Evolutionary conservation across 768 basidiomycete species (phyloP).

Genomic region (Tylopilus balloui): DNA sequence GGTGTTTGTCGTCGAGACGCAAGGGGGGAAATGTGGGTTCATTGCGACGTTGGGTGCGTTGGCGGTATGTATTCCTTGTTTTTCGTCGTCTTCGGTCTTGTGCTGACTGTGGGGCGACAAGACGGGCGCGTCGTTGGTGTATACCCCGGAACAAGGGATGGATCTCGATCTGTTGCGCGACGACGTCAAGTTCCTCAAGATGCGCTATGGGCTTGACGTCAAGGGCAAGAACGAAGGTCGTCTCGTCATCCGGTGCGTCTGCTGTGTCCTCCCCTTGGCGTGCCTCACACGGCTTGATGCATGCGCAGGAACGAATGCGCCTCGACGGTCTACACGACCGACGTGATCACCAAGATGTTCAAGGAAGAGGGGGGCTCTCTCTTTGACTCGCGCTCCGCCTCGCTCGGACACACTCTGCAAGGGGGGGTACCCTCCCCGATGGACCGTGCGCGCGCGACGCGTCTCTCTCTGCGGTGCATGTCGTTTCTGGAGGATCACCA

Average conservation of each 20-base stretch:
- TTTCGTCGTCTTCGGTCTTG: no score
- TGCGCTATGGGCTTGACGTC: slow-evolving; percentile 77
- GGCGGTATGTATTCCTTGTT: slow-evolving; percentile 56
- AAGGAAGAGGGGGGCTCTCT: slow-evolving; percentile 89
- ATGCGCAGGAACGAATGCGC: slow-evolving; percentile 72
- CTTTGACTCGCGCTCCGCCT: slow-evolving; percentile 94
- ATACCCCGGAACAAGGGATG: slow-evolving; percentile 91
- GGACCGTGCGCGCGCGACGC: slow-evolving; percentile 87
- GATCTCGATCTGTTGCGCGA: slow-evolving; percentile 71
- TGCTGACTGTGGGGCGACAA: slow-evolving; percentile 25
- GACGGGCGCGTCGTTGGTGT: slow-evolving; percentile 90
- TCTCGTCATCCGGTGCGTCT: slow-evolving; percentile 78
- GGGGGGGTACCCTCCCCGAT: slow-evolving; percentile 94
- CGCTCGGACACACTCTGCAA: slow-evolving; percentile 94
- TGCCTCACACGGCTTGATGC: not conserved
- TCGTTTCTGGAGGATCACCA: slow-evolving; percentile 87
- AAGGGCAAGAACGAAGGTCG: slow-evolving; percentile 92
- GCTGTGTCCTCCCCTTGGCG: not conserved
- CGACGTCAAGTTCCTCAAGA: slow-evolving; percentile 86
- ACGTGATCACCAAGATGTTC: slow-evolving; percentile 89
- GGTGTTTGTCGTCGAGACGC: slow-evolving; percentile 97
- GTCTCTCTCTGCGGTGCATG: slow-evolving; percentile 91
- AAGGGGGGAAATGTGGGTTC: slow-evolving; percentile 95
- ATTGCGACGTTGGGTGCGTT: slow-evolving; percentile 93
- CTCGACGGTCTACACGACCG: slow-evolving; percentile 86